Percentiles rank a stretch among this genome's conserved stretches.
Evolutionary conservation across 768 basidiomycete species (phyloP).

Genomic region (Crassisporium funariophilum): DNA sequence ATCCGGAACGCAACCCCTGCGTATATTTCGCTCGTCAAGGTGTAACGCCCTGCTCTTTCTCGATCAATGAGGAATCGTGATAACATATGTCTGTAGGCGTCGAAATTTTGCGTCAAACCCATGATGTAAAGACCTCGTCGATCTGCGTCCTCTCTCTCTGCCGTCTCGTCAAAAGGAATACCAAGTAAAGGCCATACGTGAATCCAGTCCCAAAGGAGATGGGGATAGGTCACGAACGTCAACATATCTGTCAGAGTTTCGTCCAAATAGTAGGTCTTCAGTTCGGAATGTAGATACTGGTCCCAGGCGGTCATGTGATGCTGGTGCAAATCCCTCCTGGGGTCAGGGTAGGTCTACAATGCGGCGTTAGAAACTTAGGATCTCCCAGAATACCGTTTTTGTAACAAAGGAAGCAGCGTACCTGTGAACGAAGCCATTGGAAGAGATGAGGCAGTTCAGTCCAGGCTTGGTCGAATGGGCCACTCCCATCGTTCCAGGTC

Average conservation of each 20-base stretch:
- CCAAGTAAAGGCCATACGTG: slow-evolving; percentile 28
- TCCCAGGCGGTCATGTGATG: slow-evolving; percentile 22
- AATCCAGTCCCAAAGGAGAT: slow-evolving; percentile 25
- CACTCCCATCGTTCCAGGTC: slow-evolving; percentile 28
- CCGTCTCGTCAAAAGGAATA: slow-evolving; percentile 13
- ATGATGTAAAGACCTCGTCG: slow-evolving; percentile 15
- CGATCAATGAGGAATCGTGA: slow-evolving; percentile 19
- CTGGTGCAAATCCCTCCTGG: slow-evolving; percentile 21
- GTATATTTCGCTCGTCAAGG: slow-evolving; percentile 17
- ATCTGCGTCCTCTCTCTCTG: slow-evolving; percentile 17
- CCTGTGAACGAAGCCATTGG: slow-evolving; percentile 24
- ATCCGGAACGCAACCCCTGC: slow-evolving; percentile 21
- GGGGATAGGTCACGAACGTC: slow-evolving; percentile 25
- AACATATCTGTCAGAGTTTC: slow-evolving; percentile 20
- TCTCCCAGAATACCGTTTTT: not conserved
- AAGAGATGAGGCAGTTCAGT: slow-evolving; percentile 24
- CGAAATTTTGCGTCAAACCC: slow-evolving; percentile 21
- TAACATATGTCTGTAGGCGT: slow-evolving; percentile 24
- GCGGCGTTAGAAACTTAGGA: slow-evolving; percentile 1
- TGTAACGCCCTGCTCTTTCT: slow-evolving; percentile 14
- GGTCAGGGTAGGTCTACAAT: slow-evolving; percentile 27
- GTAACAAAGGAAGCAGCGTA: slow-evolving; percentile 13
- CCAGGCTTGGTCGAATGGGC: slow-evolving; percentile 28
- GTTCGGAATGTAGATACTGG: slow-evolving; percentile 18
- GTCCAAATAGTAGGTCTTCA: slow-evolving; percentile 18